Evolutionary conservation across 371 early-diverging fungal species (phyloP), one percentile per base, ranked within the genome.

Genomic region (Rhizopus delemar): DNA sequence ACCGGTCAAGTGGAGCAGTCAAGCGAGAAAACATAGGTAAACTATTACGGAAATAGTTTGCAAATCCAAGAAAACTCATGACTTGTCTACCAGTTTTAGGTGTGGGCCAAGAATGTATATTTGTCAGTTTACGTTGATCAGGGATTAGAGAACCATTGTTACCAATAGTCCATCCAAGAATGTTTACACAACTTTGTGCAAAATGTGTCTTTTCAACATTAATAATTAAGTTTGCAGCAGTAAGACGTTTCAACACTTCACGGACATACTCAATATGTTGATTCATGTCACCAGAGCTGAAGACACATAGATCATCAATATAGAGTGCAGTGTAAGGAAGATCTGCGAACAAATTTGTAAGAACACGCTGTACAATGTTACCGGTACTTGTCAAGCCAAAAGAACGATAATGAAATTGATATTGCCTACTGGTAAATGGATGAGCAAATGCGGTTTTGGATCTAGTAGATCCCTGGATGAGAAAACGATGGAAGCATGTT

Each of bases 221-320:
- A n/a, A n/a, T n/a, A n/a, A n/a, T n/a, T n/a, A n/a, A n/a, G n/a
- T n/a, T n/a, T n/a, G n/a, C 22, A 22, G 22, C 2, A 22, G 60
- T 60, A 8, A 60, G 34, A 9, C 59, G 57, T 33, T 33, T 8
- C 15, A 49, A 15, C 8, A 50, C 57, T 57, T 57, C 50, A 8
- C 5, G 7, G 11, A 57, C 51, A 15, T 49, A 50, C 7, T 32
- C 39, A 2, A 41, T 50, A 32, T 50, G 57, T 16, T 56, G 16
- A 3, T 0, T 2, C 5, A 59, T 9, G 3, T n/a, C 3, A 4
- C 29, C 48, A 5, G 46, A 46, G 28, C 46, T 22, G 46, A 46
- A 46, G n/a, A 22, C 46, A 28, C 29, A 46, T 3, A 59, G 22
- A 45, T 52, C 59, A 43, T 60, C 60, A 38, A 60, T 35, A 16